Conservation (phyloP, 2,329 filamentous ascomycete species). For the Samsoniella hepiali region DNA sequence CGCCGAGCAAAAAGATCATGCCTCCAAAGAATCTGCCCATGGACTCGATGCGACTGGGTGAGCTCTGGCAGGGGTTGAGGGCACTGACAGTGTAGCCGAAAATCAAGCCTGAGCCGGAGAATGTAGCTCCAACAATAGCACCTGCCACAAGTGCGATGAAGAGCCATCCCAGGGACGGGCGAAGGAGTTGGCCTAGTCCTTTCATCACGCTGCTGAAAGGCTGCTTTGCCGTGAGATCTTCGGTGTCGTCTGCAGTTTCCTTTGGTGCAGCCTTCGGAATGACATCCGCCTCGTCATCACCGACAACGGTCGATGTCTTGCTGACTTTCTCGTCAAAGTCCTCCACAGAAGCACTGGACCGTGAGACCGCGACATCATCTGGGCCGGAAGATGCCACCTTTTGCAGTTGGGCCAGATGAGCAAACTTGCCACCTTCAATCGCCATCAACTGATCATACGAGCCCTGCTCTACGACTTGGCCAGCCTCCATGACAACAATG, state of each 20-base stretch:
- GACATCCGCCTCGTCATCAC: background rate
- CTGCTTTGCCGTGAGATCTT: constrained; percentile 16
- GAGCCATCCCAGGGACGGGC: constrained; percentile 38
- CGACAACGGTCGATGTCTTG: background rate
- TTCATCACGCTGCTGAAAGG: constrained; percentile 24
- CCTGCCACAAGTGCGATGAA: constrained; percentile 48
- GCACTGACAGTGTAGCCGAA: constrained; percentile 59
- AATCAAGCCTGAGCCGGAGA: constrained; percentile 54
- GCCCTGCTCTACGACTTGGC: constrained; percentile 55
- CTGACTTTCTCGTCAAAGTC: background rate
- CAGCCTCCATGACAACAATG: constrained; percentile 59
- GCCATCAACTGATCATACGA: constrained; percentile 55
- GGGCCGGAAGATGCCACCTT: background rate
- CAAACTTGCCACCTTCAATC: constrained; percentile 27
- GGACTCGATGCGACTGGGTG: constrained; percentile 38
- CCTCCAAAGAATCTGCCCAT: constrained; percentile 52
- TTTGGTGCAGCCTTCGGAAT: background rate
- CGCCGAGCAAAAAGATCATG: constrained; percentile 59
- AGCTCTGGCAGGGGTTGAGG: constrained; percentile 50
- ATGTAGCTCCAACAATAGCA: constrained; percentile 53
- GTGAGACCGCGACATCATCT: background rate
- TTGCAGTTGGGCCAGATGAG: background rate
- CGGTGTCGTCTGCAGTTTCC: background rate
- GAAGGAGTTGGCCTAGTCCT: constrained; percentile 23
- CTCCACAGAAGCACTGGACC: background rate